Percentiles rank a stretch among this genome's conserved stretches.
Evolutionary conservation across 345 rosid genomes (phyloP).

Genomic region (Lepidium sativum): DNA sequence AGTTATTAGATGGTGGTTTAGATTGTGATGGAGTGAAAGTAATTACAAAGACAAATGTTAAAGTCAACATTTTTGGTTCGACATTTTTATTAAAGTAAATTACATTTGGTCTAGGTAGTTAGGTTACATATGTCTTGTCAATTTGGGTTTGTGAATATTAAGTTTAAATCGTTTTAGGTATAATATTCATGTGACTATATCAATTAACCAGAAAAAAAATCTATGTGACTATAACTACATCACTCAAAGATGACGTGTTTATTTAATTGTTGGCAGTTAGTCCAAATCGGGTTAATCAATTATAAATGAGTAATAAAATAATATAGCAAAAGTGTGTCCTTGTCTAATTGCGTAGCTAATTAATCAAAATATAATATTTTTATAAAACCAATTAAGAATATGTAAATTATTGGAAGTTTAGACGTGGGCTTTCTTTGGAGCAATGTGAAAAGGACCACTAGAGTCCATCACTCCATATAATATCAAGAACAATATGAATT

Average conservation of each 20-base stretch:
- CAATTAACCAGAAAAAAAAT: no score
- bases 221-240: neutral
- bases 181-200: neutral
- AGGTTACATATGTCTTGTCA: slow-evolving; percentile 10
- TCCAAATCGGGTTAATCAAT: neutral
- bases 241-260: slow-evolving; percentile 15
- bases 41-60: neutral
- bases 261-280: neutral
- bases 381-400: neutral
- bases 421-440: slow-evolving; percentile 6
- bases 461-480: neutral
- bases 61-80: slow-evolving; percentile 8
- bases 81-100: neutral
- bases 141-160: slow-evolving; percentile 19
- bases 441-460: neutral
- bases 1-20: slow-evolving; percentile 17
- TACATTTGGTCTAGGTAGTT: slow-evolving; percentile 5
- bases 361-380: neutral
- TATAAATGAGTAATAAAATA: neutral
- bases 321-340: neutral
- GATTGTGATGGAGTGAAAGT: slow-evolving; percentile 23
- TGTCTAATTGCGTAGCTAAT: neutral
- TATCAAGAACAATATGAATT: no score
- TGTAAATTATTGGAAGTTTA: neutral
- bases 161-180: slow-evolving; percentile 11